phyloP scores from a whole-genome alignment of 345 rosid genomes.

The Lumnitzera racemosa region DNA sequence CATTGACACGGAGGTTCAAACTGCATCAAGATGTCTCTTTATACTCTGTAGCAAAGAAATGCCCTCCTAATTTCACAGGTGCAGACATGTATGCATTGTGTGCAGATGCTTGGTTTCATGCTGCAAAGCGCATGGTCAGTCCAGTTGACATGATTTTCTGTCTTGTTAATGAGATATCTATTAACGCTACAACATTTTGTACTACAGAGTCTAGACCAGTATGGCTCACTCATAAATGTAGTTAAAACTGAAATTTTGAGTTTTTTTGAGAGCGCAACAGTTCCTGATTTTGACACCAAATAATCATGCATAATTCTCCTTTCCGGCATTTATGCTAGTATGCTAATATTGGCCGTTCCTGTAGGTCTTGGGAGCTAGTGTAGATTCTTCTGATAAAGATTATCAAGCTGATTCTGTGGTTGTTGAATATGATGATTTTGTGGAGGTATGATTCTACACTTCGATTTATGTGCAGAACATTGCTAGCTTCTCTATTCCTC shows the following conservation, averaged over 20 bases:
- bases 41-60: conserved; percentile 65
- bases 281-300: too few relatives aligned
- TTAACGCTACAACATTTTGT: too few relatives aligned
- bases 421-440: conserved; percentile 62
- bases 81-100: conserved; percentile 98
- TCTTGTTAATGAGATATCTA: not conserved
- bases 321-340: not conserved
- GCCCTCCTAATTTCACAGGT: conserved; percentile 91
- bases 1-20: conserved; percentile 92
- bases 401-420: conserved; percentile 51
- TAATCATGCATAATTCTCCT: not conserved
- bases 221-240: not conserved
- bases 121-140: conserved; percentile 83
- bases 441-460: conserved; percentile 42
- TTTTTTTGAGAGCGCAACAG: too few relatives aligned
- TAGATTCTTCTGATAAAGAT: conserved; percentile 30
- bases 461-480: not conserved
- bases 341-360: conserved; percentile 6
- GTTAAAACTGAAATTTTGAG: too few relatives aligned
- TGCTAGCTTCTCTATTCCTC: too few relatives aligned
- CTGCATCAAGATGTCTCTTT: conserved; percentile 77
- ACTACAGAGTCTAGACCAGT: not conserved
- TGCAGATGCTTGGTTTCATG: conserved; percentile 99
- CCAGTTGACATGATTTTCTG: not conserved
- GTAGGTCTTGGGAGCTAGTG: conserved; percentile 47